Conservation (phyloP, 2,329 filamentous ascomycete genomes). For the Colletotrichum sp. region DNA sequence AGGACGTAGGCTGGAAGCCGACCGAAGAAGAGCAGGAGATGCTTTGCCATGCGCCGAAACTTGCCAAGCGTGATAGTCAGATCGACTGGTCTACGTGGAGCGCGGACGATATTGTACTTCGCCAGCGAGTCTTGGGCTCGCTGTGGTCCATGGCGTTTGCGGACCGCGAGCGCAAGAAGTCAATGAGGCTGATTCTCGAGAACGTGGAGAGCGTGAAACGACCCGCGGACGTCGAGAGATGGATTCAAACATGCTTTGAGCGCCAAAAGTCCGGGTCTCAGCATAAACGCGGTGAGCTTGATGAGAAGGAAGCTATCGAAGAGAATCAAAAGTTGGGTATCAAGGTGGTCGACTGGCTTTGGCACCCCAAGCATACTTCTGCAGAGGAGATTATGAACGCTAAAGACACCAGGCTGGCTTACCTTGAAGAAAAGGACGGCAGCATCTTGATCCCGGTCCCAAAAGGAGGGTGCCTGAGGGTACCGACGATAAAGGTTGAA, state of each 20-base stretch:
- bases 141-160: conserved; percentile 63
- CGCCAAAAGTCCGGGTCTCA: not conserved
- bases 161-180: conserved; percentile 23
- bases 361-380: not conserved
- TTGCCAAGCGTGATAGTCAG: conserved; percentile 67
- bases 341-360: not conserved
- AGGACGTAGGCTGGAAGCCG: conserved; percentile 35
- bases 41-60: conserved; percentile 71
- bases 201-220: conserved; percentile 30
- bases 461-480: not conserved
- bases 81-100: conserved; percentile 64
- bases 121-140: conserved; percentile 65
- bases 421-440: not conserved
- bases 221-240: not conserved
- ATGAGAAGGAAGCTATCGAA: not conserved
- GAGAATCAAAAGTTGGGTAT: not conserved
- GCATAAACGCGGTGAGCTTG: not conserved
- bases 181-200: conserved; percentile 45
- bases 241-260: not conserved
- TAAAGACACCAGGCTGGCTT: not conserved
- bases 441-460: conserved; percentile 1
- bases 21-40: conserved; percentile 20
- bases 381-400: not conserved
- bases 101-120: conserved; percentile 58
- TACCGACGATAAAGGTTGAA: conserved; percentile 17